Base-by-base conservation (phyloP, 129 eudicot genomes). In the Lactuca saligna region DNA sequence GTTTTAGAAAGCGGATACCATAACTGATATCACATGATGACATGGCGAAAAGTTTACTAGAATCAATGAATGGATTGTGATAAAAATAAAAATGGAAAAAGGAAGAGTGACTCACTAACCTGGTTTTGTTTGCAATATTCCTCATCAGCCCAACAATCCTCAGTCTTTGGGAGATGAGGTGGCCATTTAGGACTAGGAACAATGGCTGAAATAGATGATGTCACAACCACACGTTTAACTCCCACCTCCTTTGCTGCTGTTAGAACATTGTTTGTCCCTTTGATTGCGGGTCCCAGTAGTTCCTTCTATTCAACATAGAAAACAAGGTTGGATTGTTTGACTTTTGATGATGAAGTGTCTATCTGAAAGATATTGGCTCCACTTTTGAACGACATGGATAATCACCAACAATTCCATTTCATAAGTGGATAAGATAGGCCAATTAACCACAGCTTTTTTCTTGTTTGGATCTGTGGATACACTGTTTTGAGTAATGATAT, bases 1-100 rank as follows among this genome's bases (percentile, higher is more conserved):
- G 88, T 89, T 82, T 89, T 93, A 7, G 98, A 93, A 14, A 85
- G 85, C 8, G 97, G 85, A 87, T 93, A 93, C 98, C 98, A 93
- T 32, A 88, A 32, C 98, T 89, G 67, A 54, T 61, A 67, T 75
- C 20, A 71, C 51, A 25, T 25, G 25, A 20, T 20, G 29, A 25
- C 29, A 25, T 25, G 29, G 2, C 31, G 57, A 59, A 57, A 58
- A 48, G 62, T 10, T n/a, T 29, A 54, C 3, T n/a, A 37, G 29
- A 25, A 25, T 25, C 29, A 25, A 25, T 25, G 29, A 25, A 25
- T 25, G 29, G 1, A 0, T 25, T 25, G 1, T 25, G 1, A 25
- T 25, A 25, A 25, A 25, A 25, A 25, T 25, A 25, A 0, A 25
- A 25, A 25, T 25, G 29, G 29, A 25, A 60, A 68, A 71, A 37